These are phyloP conservation scores for Xylaria sp. DNA, from an alignment of 2,329 filamentous ascomycete genomes.

Conservation along the genomic window DNA sequence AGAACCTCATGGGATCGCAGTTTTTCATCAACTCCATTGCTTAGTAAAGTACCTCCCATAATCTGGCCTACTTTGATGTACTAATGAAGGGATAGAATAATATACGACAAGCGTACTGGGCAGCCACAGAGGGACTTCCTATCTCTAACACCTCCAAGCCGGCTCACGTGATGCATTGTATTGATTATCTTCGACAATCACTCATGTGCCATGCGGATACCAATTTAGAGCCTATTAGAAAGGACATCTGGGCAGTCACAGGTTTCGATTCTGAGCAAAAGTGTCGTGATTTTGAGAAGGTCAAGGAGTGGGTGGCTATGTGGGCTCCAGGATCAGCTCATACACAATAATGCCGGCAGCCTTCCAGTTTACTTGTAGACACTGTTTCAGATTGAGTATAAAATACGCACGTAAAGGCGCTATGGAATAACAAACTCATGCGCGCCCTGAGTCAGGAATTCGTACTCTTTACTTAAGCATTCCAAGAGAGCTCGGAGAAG, in stretches of 20 bases:
- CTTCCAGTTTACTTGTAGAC: no score
- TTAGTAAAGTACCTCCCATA: not conserved
- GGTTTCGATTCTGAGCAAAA: not conserved
- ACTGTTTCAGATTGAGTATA: no score
- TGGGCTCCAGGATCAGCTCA: not conserved
- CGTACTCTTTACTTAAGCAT: no score
- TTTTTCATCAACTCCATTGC: conserved; percentile 13
- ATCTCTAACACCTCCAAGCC: not conserved
- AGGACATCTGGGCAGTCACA: not conserved
- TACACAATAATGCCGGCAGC: no score
- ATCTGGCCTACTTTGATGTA: not conserved
- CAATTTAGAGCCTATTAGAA: not conserved
- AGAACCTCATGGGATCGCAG: not conserved
- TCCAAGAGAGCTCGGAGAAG: no score
- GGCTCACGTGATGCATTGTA: not conserved
- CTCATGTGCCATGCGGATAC: conserved; percentile 3
- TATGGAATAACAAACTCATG: no score
- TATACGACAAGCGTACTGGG: conserved; percentile 1
- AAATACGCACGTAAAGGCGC: no score
- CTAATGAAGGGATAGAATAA: not conserved
- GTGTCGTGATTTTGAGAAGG: not conserved
- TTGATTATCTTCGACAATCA: conserved; percentile 1
- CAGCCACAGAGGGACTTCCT: no score
- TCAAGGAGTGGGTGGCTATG: no score
- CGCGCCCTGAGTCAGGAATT: no score